These are phyloP conservation scores for Cardamine occulta DNA, from an alignment of 345 rosid genomes.

Conservation along the genomic window DNA sequence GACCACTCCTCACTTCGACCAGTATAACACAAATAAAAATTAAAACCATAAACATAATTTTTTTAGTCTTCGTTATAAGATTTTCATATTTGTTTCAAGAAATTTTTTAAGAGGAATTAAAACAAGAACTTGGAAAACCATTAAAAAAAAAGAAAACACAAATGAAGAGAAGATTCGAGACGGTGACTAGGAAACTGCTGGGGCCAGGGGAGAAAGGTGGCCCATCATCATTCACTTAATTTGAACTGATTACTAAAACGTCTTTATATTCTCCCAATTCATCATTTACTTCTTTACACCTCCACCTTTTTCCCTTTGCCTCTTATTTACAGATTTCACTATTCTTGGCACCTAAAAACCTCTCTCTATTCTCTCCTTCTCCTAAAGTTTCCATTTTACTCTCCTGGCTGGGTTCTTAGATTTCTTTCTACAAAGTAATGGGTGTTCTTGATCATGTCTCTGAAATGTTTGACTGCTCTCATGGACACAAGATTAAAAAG, in stretches of 20 bases:
- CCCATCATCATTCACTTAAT: background rate
- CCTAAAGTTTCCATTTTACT: constrained; percentile 1
- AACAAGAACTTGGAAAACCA: background rate
- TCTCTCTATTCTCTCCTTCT: constrained; percentile 3
- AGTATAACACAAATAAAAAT: background rate
- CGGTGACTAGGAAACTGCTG: constrained; percentile 23
- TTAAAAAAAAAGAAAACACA: too few relatives aligned
- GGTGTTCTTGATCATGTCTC: constrained; percentile 90
- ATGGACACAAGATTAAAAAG: constrained; percentile 58
- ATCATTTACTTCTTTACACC: constrained; percentile 5
- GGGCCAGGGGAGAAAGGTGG: constrained; percentile 22
- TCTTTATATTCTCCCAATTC: constrained; percentile 1
- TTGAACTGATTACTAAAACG: too few relatives aligned
- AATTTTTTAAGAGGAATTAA: background rate
- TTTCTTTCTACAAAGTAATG: constrained; percentile 47
- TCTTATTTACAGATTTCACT: background rate
- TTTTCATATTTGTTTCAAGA: background rate
- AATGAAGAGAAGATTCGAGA: constrained; percentile 6
- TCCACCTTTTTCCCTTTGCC: background rate
- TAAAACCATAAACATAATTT: too few relatives aligned
- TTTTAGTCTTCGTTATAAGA: background rate
- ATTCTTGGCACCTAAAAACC: background rate
- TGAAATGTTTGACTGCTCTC: constrained; percentile 76
- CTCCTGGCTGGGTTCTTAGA: background rate
- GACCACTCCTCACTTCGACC: background rate